A percentile compares a stretch with the other conserved stretches of the same genome.
Conservation (phyloP, 2,329 filamentous ascomycete genomes). For the Bipolaris sorokiniana region DNA sequence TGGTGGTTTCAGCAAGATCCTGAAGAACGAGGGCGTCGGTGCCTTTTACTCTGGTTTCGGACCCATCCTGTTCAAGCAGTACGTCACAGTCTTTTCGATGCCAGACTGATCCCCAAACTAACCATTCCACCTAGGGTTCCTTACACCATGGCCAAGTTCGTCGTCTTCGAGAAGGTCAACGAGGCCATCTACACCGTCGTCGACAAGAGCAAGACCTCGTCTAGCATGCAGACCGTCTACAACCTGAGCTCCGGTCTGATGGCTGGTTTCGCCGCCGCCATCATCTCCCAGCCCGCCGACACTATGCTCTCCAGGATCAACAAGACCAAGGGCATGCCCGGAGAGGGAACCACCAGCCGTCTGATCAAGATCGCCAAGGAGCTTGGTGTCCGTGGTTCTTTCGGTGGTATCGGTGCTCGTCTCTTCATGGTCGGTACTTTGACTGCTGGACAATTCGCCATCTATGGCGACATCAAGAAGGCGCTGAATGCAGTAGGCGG, state of each 20-base stretch:
- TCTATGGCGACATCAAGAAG: slow-evolving; percentile 67
- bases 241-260: slow-evolving; percentile 87
- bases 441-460: slow-evolving; percentile 73
- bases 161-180: slow-evolving; percentile 87
- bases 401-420: slow-evolving; percentile 81
- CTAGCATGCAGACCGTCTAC: slow-evolving; percentile 74
- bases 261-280: slow-evolving; percentile 83
- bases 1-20: slow-evolving; percentile 81
- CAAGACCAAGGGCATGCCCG: slow-evolving; percentile 87
- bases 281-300: slow-evolving; percentile 88
- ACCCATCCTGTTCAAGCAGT: slow-evolving; percentile 55
- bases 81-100: slow-evolving; percentile 18
- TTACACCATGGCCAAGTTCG: slow-evolving; percentile 95
- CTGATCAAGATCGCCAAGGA: slow-evolving; percentile 88
- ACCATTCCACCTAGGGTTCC: slow-evolving; percentile 66
- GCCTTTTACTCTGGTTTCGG: slow-evolving; percentile 93
- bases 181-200: slow-evolving; percentile 71
- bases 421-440: slow-evolving; percentile 72
- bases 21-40: slow-evolving; percentile 79
- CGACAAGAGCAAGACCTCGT: slow-evolving; percentile 74
- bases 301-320: slow-evolving; percentile 97
- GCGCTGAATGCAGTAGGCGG: slow-evolving; percentile 68
- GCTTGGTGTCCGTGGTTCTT: slow-evolving; percentile 79
- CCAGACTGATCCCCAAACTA: slow-evolving; percentile 11
- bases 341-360: slow-evolving; percentile 80